These are phyloP conservation scores for Aspergillus floridensis DNA, from an alignment of 2,329 filamentous ascomycete genomes.

Conservation along the genomic window DNA sequence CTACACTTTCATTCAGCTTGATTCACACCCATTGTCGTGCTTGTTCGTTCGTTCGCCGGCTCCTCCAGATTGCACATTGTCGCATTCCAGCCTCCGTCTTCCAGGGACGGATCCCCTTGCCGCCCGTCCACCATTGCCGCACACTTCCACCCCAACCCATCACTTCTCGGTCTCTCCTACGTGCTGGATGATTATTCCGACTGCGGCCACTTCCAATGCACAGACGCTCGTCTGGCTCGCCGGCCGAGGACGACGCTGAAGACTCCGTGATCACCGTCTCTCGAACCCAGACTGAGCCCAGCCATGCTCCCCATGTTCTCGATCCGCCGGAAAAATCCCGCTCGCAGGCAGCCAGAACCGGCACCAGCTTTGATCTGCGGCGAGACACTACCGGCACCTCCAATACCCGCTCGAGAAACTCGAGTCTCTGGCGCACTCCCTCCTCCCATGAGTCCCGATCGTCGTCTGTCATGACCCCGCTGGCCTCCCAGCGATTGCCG, in stretches of 20 bases:
- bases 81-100: constrained; percentile 15
- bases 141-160: constrained; percentile 2
- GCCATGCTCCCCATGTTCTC: constrained; percentile 31
- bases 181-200: constrained; percentile 38
- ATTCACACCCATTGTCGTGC: neutral
- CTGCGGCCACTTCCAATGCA: constrained; percentile 43
- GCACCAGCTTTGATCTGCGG: constrained; percentile 36
- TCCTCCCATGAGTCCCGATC: constrained; percentile 30
- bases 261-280: constrained; percentile 29
- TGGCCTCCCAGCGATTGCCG: constrained; percentile 38
- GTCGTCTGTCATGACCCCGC: constrained; percentile 28
- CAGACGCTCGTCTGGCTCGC: constrained; percentile 46
- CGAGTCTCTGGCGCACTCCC: constrained; percentile 37
- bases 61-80: constrained; percentile 6
- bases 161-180: constrained; percentile 16
- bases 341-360: constrained; percentile 37
- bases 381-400: constrained; percentile 32
- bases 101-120: constrained; percentile 15
- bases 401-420: constrained; percentile 40
- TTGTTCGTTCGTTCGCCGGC: neutral
- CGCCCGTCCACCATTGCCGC: constrained; percentile 6
- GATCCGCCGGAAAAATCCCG: constrained; percentile 32
- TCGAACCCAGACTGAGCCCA: constrained; percentile 32
- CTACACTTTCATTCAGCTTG: neutral
- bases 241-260: constrained; percentile 43